These are phyloP conservation scores for Fusarium sp. DNA, from an alignment of 2,329 filamentous ascomycete genomes.

Conservation along the genomic window DNA sequence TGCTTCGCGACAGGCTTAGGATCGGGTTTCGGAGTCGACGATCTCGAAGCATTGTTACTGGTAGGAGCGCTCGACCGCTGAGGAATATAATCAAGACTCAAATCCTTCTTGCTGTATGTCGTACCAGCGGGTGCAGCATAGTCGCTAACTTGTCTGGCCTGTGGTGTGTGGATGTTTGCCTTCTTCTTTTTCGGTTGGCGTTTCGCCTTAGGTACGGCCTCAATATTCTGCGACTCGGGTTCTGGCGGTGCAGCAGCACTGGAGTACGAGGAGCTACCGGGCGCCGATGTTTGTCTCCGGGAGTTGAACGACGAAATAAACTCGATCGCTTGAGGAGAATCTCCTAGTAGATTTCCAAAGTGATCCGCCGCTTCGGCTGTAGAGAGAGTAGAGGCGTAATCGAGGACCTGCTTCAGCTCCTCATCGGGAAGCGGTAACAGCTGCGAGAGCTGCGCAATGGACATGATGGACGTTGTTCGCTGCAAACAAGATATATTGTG, in stretches of 20 bases:
- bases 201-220: slow-evolving; percentile 61
- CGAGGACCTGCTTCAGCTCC: slow-evolving; percentile 84
- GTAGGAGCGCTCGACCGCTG: slow-evolving; percentile 56
- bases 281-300: slow-evolving; percentile 59
- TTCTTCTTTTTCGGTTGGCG: slow-evolving; percentile 68
- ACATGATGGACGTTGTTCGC: slow-evolving; percentile 54
- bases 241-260: slow-evolving; percentile 38
- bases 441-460: slow-evolving; percentile 75
- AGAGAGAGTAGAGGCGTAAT: slow-evolving; percentile 81
- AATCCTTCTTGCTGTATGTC: slow-evolving; percentile 79
- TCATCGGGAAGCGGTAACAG: slow-evolving; percentile 87
- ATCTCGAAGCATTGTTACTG: slow-evolving; percentile 52
- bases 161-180: slow-evolving; percentile 69
- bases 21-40: slow-evolving; percentile 50
- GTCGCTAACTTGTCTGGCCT: slow-evolving; percentile 68
- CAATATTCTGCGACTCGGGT: slow-evolving; percentile 44
- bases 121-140: slow-evolving; percentile 73
- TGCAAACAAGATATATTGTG: accelerated
- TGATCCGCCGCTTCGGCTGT: slow-evolving; percentile 84
- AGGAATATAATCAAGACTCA: slow-evolving; percentile 78
- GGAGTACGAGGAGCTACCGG: slow-evolving; percentile 36
- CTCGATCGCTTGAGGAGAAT: slow-evolving; percentile 79
- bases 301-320: slow-evolving; percentile 87
- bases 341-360: slow-evolving; percentile 87
- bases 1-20: slow-evolving; percentile 52